Evolutionary conservation across 2,329 filamentous ascomycete genomes (phyloP).

Genomic region (Fusarium sp.): DNA sequence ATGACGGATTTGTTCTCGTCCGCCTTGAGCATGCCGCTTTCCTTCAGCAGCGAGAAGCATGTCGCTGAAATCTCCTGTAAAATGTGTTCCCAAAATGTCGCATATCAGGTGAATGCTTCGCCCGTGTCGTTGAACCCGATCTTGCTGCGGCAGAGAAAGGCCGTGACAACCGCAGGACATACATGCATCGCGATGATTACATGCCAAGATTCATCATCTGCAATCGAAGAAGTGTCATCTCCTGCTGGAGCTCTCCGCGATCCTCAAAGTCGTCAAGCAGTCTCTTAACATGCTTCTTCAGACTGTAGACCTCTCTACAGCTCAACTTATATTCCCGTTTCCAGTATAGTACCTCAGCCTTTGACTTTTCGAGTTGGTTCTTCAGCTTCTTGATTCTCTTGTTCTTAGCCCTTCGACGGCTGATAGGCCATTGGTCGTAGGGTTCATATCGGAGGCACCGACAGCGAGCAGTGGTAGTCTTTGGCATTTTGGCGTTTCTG

Average conservation of each 20-base stretch:
- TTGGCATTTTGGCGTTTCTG: not conserved
- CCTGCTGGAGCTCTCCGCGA: not conserved
- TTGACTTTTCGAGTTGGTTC: not conserved
- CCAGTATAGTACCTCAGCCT: not conserved
- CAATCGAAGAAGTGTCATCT: not conserved
- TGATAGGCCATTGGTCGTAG: not conserved
- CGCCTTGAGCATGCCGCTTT: too few relatives aligned
- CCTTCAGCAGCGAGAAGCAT: too few relatives aligned
- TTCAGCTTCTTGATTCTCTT: not conserved
- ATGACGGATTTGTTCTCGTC: too few relatives aligned
- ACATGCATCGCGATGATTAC: not conserved
- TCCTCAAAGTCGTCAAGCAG: not conserved
- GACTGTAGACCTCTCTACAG: not conserved
- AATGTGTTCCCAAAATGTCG: too few relatives aligned
- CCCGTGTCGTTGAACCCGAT: accelerated
- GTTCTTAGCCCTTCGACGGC: not conserved
- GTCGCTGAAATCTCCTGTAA: too few relatives aligned
- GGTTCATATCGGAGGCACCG: not conserved
- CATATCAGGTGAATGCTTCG: too few relatives aligned
- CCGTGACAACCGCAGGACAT: not conserved
- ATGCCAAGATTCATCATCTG: not conserved
- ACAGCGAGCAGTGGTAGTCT: not conserved
- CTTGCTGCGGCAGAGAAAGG: too few relatives aligned
- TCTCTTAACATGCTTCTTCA: not conserved
- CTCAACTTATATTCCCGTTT: not conserved